phyloP scores from a whole-genome alignment of 441 rosid genomes.

The Arabidopsis hybrid region DNA sequence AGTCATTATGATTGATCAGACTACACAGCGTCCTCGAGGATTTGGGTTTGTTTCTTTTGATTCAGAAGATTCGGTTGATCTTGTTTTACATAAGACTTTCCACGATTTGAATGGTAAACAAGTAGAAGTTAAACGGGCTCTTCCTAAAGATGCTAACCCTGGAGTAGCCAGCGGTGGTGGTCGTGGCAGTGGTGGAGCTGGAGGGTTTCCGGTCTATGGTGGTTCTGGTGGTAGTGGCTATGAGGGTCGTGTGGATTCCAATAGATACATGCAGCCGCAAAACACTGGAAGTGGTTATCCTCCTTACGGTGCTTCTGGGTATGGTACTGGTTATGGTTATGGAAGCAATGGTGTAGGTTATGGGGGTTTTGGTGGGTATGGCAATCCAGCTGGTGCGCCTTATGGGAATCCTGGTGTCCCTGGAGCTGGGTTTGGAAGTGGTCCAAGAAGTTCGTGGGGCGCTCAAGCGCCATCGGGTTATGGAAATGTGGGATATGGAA shows the following conservation, averaged over 20 bases:
- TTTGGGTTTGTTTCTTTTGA: slow-evolving; percentile 98
- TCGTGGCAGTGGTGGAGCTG: slow-evolving; percentile 61
- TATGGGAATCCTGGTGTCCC: slow-evolving; percentile 77
- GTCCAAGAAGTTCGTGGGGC: slow-evolving; percentile 90
- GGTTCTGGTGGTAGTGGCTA: slow-evolving; percentile 68
- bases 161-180: slow-evolving; percentile 70
- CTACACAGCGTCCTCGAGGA: slow-evolving; percentile 90
- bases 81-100: slow-evolving; percentile 80
- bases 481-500: slow-evolving; percentile 86
- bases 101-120: slow-evolving; percentile 94
- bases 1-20: slow-evolving; percentile 96
- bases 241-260: slow-evolving; percentile 85
- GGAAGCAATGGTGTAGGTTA: slow-evolving; percentile 82
- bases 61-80: slow-evolving; percentile 89
- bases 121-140: slow-evolving; percentile 97
- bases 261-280: slow-evolving; percentile 81
- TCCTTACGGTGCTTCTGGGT: slow-evolving; percentile 85
- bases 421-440: slow-evolving; percentile 77
- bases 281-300: slow-evolving; percentile 71
- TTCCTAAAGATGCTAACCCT: slow-evolving; percentile 95
- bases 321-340: slow-evolving; percentile 77
- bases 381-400: slow-evolving; percentile 69
- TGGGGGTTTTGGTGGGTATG: slow-evolving; percentile 88
- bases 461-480: slow-evolving; percentile 82
- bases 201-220: slow-evolving; percentile 77